These are phyloP conservation scores for Penicillium concentricum DNA, from an alignment of 2,329 filamentous ascomycete species.

Conservation along the genomic window DNA sequence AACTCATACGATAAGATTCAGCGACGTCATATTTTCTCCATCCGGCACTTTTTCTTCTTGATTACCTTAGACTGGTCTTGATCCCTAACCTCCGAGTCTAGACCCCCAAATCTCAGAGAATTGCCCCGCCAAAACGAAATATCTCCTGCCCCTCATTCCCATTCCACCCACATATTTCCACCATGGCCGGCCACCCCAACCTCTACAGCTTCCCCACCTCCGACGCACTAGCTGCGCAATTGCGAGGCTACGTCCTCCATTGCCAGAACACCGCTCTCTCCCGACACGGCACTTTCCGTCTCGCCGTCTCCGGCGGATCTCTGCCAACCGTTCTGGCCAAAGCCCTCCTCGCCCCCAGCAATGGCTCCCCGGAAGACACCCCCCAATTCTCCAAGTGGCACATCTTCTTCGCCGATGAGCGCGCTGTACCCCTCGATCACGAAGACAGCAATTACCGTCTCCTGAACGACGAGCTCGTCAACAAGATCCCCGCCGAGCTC, in stretches of 20 bases:
- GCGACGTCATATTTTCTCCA: no score
- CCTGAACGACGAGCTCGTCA: slow-evolving; percentile 80
- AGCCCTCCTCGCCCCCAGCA: slow-evolving; percentile 66
- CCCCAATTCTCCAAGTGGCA: slow-evolving; percentile 87
- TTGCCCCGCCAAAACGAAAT: slow-evolving; percentile 1
- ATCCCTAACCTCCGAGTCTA: no score
- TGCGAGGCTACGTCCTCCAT: slow-evolving; percentile 79
- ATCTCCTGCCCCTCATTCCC: slow-evolving; percentile 5
- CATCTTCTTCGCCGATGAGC: slow-evolving; percentile 98
- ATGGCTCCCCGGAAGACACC: slow-evolving; percentile 56
- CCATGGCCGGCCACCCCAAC: slow-evolving; percentile 50
- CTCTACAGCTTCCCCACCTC: slow-evolving; percentile 77
- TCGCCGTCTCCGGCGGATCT: slow-evolving; percentile 91
- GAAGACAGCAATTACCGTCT: slow-evolving; percentile 92
- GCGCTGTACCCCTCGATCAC: slow-evolving; percentile 87
- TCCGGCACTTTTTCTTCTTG: no score
- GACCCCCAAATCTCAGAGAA: no score
- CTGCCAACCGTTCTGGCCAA: slow-evolving; percentile 84
- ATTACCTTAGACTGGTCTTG: no score
- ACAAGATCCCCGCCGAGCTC: slow-evolving; percentile 73
- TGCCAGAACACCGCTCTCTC: slow-evolving; percentile 75
- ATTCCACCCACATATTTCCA: slow-evolving; percentile 2
- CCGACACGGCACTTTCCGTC: slow-evolving; percentile 82
- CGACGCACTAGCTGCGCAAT: slow-evolving; percentile 68
- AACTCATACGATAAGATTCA: no score